Evolutionary conservation across 306 rosid species (phyloP).

Genomic region (Betula pendula): DNA sequence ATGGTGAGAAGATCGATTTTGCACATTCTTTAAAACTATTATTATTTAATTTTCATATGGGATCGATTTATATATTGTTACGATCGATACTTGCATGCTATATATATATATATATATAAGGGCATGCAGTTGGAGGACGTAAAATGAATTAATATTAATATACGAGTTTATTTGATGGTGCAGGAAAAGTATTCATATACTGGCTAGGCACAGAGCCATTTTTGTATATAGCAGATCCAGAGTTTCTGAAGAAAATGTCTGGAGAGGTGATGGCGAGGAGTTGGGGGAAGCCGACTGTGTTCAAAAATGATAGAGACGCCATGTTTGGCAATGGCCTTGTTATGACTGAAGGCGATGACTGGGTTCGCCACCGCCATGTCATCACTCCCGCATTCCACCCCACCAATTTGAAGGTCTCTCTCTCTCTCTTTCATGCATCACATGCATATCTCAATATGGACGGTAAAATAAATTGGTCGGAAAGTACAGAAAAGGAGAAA

Average conservation of each 20-base stretch:
- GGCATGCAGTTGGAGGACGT: not conserved
- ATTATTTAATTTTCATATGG: not conserved
- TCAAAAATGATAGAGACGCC: constrained; percentile 60
- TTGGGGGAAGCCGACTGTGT: constrained; percentile 84
- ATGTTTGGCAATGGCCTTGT: constrained; percentile 81
- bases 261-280: constrained; percentile 53
- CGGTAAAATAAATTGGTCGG: not conserved
- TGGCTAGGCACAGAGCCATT: constrained; percentile 92
- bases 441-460: not conserved
- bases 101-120: too few species aligned
- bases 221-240: constrained; percentile 70
- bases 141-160: not conserved
- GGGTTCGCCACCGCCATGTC: constrained; percentile 71
- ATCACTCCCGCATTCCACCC: constrained; percentile 72
- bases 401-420: constrained; percentile 55
- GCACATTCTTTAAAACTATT: not conserved
- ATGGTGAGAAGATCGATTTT: constrained; percentile 50
- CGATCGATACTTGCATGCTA: too few species aligned
- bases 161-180: not conserved
- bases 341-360: constrained; percentile 71
- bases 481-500: not conserved
- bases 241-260: constrained; percentile 64
- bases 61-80: too few species aligned
- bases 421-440: not conserved
- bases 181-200: constrained; percentile 71